Evolutionary conservation across 1,139 yeast genomes (phyloP), one percentile per base, ranked within the genome.

Genomic region (Suhomyces ambrosiae): DNA sequence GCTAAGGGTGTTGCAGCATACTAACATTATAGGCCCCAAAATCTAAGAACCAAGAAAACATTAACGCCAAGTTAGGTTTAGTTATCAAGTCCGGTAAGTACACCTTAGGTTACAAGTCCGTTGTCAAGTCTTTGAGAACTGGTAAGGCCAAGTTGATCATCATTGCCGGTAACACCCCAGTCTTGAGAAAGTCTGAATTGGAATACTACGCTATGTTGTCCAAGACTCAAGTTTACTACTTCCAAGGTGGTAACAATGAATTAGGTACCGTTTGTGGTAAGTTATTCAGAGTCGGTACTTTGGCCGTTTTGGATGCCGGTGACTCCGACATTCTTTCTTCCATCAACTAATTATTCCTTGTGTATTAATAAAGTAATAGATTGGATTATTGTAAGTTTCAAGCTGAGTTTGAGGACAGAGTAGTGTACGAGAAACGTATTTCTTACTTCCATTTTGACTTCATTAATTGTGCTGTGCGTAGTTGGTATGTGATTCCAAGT

Each of bases 191-290:
- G 82, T 89, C 97, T 60, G 99, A 92, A 83, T 85, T 92, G 76
- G 98, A 94, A 84, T 92, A 92, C 86, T 94, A 94, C 90, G 97
- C 98, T 67, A 92, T 92, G 98, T 86, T 92, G 76, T 87, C 98
- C 71, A 92, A 90, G 88, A 88, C 97, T 71, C 83, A 82, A 69
- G 96, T 92, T 64, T 92, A 90, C 95, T 83, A 82, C 84, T 92
- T 90, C 95, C 95, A 86, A 77, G 98, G 97, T 80, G 96, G 97
- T 76, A 90, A 90, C 97, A 90, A 90, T 79, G 97, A 90, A 80
- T 88, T 92, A 69, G 97, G 98, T 81, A 94, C 99, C 65, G 96
- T 96, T 61, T 92, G 97, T 76, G 99, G 99, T 89, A 90, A 87
- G 80, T 89, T 92, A 69, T 92, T 94, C 97, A 90, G 97, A 81